phyloP scores from a whole-genome alignment of 352 stramenopile genomes.

The Vaucheria bursata region DNA sequence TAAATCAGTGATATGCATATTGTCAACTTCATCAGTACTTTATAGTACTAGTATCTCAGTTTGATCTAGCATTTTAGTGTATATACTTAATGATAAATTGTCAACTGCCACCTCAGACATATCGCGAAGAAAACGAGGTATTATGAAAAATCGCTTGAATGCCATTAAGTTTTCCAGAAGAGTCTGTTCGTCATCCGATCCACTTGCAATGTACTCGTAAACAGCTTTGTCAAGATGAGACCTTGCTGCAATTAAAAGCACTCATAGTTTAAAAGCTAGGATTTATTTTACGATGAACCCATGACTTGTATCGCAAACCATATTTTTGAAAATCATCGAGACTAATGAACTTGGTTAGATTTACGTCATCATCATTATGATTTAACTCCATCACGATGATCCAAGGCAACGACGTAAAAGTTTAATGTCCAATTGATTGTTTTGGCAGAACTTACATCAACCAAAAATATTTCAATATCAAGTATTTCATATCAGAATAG shows the following conservation, averaged over 20 bases:
- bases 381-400: no score
- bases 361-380: no score
- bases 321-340: conserved; percentile 17
- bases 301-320: no score
- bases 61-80: conserved; percentile 46
- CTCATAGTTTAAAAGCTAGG: not conserved
- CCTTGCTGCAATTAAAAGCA: not conserved
- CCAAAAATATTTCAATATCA: no score
- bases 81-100: conserved; percentile 34
- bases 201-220: conserved; percentile 63
- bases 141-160: conserved; percentile 58
- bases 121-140: conserved; percentile 56
- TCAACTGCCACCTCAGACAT: no score
- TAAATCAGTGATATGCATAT: no score
- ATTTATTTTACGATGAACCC: not conserved
- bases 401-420: no score
- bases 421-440: no score
- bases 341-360: conserved; percentile 15
- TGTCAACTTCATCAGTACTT: no score
- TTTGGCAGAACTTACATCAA: no score
- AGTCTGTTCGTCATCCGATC: conserved; percentile 62
- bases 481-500: no score
- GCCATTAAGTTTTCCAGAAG: conserved; percentile 45
- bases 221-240: conserved; percentile 42
- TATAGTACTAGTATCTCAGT: conserved; percentile 39